Conservation (phyloP, 169 alveolate genomes). For the Miamiensis avidus region DNA sequence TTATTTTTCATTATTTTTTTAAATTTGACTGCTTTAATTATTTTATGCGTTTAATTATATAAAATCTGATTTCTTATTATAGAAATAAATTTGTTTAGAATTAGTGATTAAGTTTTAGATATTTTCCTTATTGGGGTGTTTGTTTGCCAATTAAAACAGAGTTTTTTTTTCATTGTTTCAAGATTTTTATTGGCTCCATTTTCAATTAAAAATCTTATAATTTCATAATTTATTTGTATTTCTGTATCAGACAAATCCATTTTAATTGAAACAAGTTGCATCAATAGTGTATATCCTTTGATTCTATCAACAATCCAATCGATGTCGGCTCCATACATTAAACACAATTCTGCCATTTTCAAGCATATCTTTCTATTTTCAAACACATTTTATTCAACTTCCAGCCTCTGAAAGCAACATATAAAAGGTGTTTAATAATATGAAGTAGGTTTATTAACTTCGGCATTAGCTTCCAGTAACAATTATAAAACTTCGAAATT, state of each 20-base stretch:
- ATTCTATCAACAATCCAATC: constrained; percentile 47
- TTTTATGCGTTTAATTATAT: not conserved
- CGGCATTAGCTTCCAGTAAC: constrained; percentile 47
- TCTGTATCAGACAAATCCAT: constrained; percentile 41
- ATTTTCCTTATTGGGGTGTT: constrained; percentile 26
- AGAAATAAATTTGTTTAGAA: too few relatives aligned
- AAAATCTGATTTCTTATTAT: too few relatives aligned
- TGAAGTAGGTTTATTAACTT: constrained; percentile 48
- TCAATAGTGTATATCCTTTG: constrained; percentile 42
- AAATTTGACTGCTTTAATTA: not conserved
- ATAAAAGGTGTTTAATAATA: constrained; percentile 49
- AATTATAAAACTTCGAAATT: constrained; percentile 57
- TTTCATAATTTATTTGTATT: constrained; percentile 33
- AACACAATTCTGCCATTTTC: constrained; percentile 51
- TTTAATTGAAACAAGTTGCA: constrained; percentile 44
- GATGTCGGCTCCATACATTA: constrained; percentile 58
- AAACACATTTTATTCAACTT: constrained; percentile 44
- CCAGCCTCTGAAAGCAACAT: constrained; percentile 55
- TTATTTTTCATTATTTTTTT: too few relatives aligned
- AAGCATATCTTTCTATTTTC: constrained; percentile 63
- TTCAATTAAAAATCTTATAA: constrained; percentile 51
- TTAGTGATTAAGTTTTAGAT: not conserved
- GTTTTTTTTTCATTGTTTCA: constrained; percentile 34
- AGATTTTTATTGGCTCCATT: constrained; percentile 54
- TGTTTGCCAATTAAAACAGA: constrained; percentile 11